Evolutionary conservation across 192 early-diverging fungal species (phyloP).

Genomic region (Linnemannia schmuckeri): DNA sequence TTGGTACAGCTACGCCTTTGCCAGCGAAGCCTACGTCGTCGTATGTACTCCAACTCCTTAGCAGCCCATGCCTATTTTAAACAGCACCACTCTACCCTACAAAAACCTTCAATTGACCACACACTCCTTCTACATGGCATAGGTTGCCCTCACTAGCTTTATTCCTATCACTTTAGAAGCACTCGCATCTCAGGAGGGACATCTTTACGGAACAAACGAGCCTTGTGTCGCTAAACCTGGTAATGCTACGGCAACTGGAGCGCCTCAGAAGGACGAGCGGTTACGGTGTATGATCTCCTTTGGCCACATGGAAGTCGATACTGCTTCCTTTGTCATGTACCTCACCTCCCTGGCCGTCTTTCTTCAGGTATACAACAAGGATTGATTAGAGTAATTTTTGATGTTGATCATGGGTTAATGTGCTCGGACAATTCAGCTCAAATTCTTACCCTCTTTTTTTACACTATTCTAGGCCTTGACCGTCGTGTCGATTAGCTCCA

Average conservation of each 20-base stretch:
- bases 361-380: conserved; percentile 28
- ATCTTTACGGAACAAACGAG: conserved; percentile 45
- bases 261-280: conserved; percentile 7
- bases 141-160: conserved; percentile 58
- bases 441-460: not conserved
- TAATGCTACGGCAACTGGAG: not conserved
- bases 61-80: not conserved
- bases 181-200: conserved; percentile 50
- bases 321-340: conserved; percentile 60
- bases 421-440: not conserved
- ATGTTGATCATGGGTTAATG: not conserved
- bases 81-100: not conserved
- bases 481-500: conserved; percentile 54
- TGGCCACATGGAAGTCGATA: conserved; percentile 50
- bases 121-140: not conserved
- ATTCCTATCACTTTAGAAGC: conserved; percentile 57
- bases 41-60: conserved; percentile 1
- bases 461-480: conserved; percentile 39
- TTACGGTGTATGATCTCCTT: conserved; percentile 56
- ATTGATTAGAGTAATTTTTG: not conserved
- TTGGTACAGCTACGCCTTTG: conserved; percentile 60
- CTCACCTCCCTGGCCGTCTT: conserved; percentile 56
- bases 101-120: not conserved
- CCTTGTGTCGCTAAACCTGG: conserved; percentile 27
- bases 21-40: conserved; percentile 57